These are phyloP conservation scores for Trichoderma gamsii DNA, from an alignment of 495 filamentous ascomycete genomes.

Conservation along the genomic window DNA sequence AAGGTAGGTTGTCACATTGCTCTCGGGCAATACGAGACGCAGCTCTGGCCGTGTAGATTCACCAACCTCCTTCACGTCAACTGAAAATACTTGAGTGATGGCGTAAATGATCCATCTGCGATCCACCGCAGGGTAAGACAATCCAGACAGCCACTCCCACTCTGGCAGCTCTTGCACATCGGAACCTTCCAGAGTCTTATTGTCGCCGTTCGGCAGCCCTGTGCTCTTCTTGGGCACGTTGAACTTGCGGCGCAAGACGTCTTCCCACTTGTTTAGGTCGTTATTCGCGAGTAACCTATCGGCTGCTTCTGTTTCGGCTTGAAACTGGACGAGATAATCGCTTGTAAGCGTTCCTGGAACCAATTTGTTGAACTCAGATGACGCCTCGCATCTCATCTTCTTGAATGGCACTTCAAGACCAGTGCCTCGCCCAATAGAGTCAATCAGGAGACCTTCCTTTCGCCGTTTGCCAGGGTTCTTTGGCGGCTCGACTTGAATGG, in stretches of 20 bases:
- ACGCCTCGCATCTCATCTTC: slow-evolving; percentile 15
- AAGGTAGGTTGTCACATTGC: slow-evolving; percentile 55
- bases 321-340: slow-evolving; percentile 31
- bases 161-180: slow-evolving; percentile 18
- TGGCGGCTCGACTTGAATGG: slow-evolving; percentile 58
- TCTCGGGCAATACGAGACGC: slow-evolving; percentile 44
- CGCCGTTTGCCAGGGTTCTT: slow-evolving; percentile 53
- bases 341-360: slow-evolving; percentile 35
- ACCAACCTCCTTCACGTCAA: slow-evolving; percentile 26
- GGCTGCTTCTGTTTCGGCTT: slow-evolving; percentile 33
- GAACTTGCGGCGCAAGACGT: slow-evolving; percentile 41
- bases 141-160: slow-evolving; percentile 38
- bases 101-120: slow-evolving; percentile 48
- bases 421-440: slow-evolving; percentile 60
- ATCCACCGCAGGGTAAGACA: slow-evolving; percentile 40
- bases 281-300: slow-evolving; percentile 40
- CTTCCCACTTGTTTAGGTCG: slow-evolving; percentile 49
- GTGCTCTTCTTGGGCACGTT: slow-evolving; percentile 26
- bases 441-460: slow-evolving; percentile 60
- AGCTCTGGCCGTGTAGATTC: slow-evolving; percentile 34
- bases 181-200: slow-evolving; percentile 18
- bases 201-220: slow-evolving; percentile 22
- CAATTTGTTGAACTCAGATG: slow-evolving; percentile 32
- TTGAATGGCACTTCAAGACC: slow-evolving; percentile 22
- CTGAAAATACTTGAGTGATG: slow-evolving; percentile 44